These are phyloP conservation scores for Trichosporon sp. DNA, from an alignment of 1,284 basidiomycete genomes.

Conservation along the genomic window DNA sequence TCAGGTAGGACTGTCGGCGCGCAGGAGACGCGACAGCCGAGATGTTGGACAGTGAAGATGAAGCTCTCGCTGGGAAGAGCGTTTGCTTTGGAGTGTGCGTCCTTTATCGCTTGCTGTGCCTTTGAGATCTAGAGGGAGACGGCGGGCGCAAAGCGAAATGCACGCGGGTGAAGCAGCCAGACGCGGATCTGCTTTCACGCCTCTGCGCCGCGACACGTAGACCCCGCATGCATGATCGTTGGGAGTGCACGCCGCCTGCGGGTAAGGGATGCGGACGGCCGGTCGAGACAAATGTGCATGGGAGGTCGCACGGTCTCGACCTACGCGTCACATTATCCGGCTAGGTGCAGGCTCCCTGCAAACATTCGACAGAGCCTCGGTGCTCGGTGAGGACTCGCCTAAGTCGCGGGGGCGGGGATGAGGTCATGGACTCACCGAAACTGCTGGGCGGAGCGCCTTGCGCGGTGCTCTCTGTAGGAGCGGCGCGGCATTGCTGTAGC, in stretches of 20 bases:
- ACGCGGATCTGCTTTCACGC: not conserved
- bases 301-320: not conserved
- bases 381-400: not conserved
- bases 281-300: not conserved
- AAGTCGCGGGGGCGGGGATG: not conserved
- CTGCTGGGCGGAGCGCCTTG: slow-evolving; percentile 10
- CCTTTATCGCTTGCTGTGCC: not conserved
- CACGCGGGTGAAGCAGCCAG: not conserved
- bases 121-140: not conserved
- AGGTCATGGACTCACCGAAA: slow-evolving; percentile 11
- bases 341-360: not conserved
- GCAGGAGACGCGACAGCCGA: not conserved
- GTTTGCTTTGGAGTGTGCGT: not conserved
- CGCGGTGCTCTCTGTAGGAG: slow-evolving; percentile 22
- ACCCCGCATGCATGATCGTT: not conserved
- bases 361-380: not conserved
- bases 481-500: slow-evolving; percentile 13
- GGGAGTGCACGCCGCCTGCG: not conserved
- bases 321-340: not conserved
- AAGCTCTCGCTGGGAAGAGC: not conserved
- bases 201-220: not conserved
- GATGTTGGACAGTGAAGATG: not conserved
- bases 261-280: not conserved
- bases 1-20: not conserved
- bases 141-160: not conserved